Conservation (phyloP, 345 rosid species). For the Camelina sativa region DNA sequence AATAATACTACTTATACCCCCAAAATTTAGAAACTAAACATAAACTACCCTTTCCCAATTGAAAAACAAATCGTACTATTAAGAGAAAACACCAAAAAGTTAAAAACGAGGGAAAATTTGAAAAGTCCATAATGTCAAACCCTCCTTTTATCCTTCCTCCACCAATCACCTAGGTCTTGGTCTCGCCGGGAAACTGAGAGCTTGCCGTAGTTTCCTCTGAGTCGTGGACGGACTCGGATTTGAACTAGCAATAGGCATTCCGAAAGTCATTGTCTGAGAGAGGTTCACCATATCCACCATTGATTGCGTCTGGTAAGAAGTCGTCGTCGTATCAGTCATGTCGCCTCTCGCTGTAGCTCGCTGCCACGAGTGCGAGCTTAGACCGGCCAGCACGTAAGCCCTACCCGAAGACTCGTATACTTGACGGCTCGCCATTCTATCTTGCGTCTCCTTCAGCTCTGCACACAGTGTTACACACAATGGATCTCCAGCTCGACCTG, state of each 20-base stretch:
- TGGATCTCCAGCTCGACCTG: conserved; percentile 66
- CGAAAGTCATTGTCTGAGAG: conserved; percentile 79
- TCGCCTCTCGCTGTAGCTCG: conserved; percentile 96
- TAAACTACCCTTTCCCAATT: conserved; percentile 42
- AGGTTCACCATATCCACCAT: conserved; percentile 95
- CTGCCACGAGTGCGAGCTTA: conserved; percentile 99
- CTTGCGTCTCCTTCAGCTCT: conserved; percentile 93
- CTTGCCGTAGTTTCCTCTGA: conserved; percentile 68
- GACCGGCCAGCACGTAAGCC: conserved; percentile 88
- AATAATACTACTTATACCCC: conserved; percentile 40
- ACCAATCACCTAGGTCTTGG: conserved; percentile 60
- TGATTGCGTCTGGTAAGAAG: conserved; percentile 85
- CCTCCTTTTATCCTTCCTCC: background rate
- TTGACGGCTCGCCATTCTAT: conserved; percentile 85
- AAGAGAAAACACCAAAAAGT: background rate
- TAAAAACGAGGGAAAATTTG: background rate
- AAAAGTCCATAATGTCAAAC: background rate
- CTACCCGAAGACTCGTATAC: conserved; percentile 87
- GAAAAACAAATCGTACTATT: conserved; percentile 25
- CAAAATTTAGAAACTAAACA: conserved; percentile 35
- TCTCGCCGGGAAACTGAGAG: conserved; percentile 68
- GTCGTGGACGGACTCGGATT: conserved; percentile 38
- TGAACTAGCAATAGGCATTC: conserved; percentile 29
- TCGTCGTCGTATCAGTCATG: conserved; percentile 69
- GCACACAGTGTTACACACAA: conserved; percentile 71